phyloP scores from a whole-genome alignment of 805 yeast genomes.

The Schwanniomyces pseudopolymorphus region DNA sequence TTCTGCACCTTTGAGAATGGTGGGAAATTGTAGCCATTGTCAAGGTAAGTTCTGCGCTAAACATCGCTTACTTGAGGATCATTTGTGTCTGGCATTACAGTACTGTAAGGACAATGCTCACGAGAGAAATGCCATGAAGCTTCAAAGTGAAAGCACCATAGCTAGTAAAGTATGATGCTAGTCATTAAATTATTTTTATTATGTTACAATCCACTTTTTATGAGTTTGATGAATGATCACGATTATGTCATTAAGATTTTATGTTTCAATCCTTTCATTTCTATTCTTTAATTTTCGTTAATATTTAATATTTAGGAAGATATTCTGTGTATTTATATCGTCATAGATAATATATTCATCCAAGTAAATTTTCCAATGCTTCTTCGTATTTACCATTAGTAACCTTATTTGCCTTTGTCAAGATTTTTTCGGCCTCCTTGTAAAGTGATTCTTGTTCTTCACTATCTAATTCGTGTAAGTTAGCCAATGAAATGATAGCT shows the following conservation, averaged over 20 bases:
- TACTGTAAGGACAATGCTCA: constrained; percentile 80
- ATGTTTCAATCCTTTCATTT: not conserved
- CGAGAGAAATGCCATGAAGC: constrained; percentile 78
- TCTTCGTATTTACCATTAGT: constrained; percentile 74
- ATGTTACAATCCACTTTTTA: not conserved
- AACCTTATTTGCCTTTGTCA: constrained; percentile 74
- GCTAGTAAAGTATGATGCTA: constrained; percentile 56
- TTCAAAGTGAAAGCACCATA: constrained; percentile 83
- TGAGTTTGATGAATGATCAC: not conserved
- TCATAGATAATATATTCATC: constrained; percentile 1
- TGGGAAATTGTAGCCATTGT: constrained; percentile 85
- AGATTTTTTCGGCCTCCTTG: constrained; percentile 62
- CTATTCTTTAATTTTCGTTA: not conserved
- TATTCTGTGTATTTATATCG: not conserved
- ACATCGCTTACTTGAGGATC: constrained; percentile 85
- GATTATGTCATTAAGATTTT: not conserved
- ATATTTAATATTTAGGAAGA: not conserved
- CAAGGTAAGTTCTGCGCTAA: constrained; percentile 83
- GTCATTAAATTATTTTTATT: constrained; percentile 1
- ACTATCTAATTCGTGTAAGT: constrained; percentile 63
- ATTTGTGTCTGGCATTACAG: constrained; percentile 73
- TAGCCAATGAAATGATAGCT: constrained; percentile 77
- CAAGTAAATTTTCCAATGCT: constrained; percentile 52
- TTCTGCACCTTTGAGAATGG: constrained; percentile 61
- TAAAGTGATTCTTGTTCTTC: constrained; percentile 68